A percentile compares a stretch with the other conserved stretches of the same genome.
These are phyloP conservation scores for Picocystis sp. DNA, from an alignment of 163 green algal genomes.

Conservation along the genomic window DNA sequence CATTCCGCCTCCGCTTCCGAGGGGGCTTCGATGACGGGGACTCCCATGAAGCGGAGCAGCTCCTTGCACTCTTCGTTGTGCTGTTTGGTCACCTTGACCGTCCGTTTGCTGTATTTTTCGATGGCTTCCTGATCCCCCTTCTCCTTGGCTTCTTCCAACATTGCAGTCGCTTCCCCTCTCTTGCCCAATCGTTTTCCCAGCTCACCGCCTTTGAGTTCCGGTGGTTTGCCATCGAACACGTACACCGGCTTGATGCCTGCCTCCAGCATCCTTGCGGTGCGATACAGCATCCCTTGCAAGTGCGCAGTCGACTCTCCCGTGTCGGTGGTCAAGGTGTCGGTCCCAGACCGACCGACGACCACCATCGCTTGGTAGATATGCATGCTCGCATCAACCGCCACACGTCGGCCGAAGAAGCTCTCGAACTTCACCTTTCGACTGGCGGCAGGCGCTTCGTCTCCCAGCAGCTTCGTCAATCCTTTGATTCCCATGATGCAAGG, in stretches of 20 bases:
- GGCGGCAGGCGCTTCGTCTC: conserved; percentile 54
- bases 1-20: conserved; percentile 92
- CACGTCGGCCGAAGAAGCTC: conserved; percentile 82
- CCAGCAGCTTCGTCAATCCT: conserved; percentile 81
- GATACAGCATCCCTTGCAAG: conserved; percentile 89
- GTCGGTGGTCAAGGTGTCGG: conserved; percentile 65
- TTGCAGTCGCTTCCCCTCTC: conserved; percentile 38
- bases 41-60: conserved; percentile 83
- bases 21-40: conserved; percentile 75
- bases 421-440: conserved; percentile 71
- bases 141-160: conserved; percentile 73
- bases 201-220: conserved; percentile 75
- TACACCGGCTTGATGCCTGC: conserved; percentile 90
- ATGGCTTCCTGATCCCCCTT: conserved; percentile 65
- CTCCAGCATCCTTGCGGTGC: conserved; percentile 86
- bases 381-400: conserved; percentile 94
- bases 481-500: conserved; percentile 38
- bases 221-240: conserved; percentile 93
- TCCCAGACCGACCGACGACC: conserved; percentile 55
- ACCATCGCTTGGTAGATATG: conserved; percentile 98
- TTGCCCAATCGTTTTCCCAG: conserved; percentile 44
- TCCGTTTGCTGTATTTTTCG: conserved; percentile 82
- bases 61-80: conserved; percentile 92
- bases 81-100: conserved; percentile 59
- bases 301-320: conserved; percentile 49